Evolutionary conservation across 179 eudicot species (phyloP).

Genomic region (Corrigiola litoralis): DNA sequence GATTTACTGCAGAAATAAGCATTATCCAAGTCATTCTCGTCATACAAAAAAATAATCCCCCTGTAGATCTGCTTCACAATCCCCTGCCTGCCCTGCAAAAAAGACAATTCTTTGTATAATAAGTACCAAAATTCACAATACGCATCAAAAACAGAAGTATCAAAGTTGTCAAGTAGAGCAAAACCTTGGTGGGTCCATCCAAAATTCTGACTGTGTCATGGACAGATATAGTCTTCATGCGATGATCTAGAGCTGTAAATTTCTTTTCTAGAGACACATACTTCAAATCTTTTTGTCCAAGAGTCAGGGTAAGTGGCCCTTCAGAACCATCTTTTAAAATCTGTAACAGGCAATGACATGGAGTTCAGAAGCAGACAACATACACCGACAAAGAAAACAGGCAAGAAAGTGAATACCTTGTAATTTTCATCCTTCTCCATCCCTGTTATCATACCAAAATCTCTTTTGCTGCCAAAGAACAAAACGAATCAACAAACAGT

Average conservation of each 20-base stretch:
- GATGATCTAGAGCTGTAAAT: conserved; percentile 73
- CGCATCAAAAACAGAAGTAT: background rate
- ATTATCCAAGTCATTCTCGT: conserved; percentile 70
- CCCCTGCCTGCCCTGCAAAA: conserved; percentile 73
- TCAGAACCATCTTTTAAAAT: conserved; percentile 60
- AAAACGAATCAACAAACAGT: background rate
- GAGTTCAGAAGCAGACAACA: conserved; percentile 18
- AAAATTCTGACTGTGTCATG: conserved; percentile 63
- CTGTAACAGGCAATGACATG: conserved; percentile 32
- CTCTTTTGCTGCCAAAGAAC: conserved; percentile 57
- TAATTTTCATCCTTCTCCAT: conserved; percentile 70
- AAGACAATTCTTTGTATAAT: background rate
- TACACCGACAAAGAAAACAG: background rate
- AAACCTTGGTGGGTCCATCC: conserved; percentile 84
- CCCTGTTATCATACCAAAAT: conserved; percentile 76
- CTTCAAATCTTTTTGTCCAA: conserved; percentile 49
- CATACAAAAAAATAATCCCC: conserved; percentile 63
- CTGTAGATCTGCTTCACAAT: conserved; percentile 73
- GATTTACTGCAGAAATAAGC: conserved; percentile 75
- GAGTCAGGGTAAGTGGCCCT: conserved; percentile 45
- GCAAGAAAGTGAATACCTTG: conserved; percentile 45
- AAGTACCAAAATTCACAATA: background rate
- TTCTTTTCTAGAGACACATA: conserved; percentile 60
- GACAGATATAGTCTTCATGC: conserved; percentile 52
- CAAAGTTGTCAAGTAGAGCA: conserved; percentile 17